These are phyloP conservation scores for Lasiosphaeriaceae sp. DNA, from an alignment of 495 filamentous ascomycete genomes.

Conservation along the genomic window DNA sequence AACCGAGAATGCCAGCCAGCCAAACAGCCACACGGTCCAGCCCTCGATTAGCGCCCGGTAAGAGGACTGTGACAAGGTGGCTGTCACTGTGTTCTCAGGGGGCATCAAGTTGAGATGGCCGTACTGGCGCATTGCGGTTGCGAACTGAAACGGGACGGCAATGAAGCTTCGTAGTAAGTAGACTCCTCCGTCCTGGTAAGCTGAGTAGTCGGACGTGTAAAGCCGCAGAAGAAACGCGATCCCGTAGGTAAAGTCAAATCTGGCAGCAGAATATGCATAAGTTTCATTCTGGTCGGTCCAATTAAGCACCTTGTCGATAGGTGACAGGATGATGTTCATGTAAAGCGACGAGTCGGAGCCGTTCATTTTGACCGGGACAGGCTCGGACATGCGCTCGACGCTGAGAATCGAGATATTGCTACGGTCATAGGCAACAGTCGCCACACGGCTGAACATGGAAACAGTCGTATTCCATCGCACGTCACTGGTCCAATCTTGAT, in stretches of 20 bases:
- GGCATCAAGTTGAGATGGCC: slow-evolving; percentile 11
- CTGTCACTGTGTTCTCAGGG: slow-evolving; percentile 2
- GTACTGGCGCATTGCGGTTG: slow-evolving; percentile 10
- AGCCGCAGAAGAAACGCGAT: slow-evolving; percentile 3
- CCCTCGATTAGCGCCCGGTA: slow-evolving; percentile 7
- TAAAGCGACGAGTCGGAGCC: neutral
- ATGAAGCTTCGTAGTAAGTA: slow-evolving; percentile 10
- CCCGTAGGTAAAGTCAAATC: slow-evolving; percentile 8
- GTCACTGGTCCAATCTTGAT: slow-evolving; percentile 1
- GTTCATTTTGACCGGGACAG: neutral
- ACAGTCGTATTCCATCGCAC: slow-evolving; percentile 10
- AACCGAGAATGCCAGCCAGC: slow-evolving; percentile 1
- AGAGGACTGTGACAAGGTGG: slow-evolving; percentile 5
- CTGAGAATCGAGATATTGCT: slow-evolving; percentile 11
- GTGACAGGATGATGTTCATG: neutral
- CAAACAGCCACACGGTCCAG: slow-evolving; percentile 8
- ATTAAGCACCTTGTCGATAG: slow-evolving; percentile 1
- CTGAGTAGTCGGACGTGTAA: slow-evolving; percentile 4
- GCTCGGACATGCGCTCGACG: slow-evolving; percentile 5
- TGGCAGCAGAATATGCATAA: slow-evolving; percentile 1
- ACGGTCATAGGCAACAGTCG: slow-evolving; percentile 10
- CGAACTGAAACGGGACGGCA: slow-evolving; percentile 12
- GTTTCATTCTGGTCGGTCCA: neutral
- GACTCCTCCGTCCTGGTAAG: slow-evolving; percentile 6
- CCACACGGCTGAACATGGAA: slow-evolving; percentile 2